A percentile compares a stretch with the other conserved stretches of the same genome.
phyloP scores from a whole-genome alignment of 1,284 basidiomycete species.

The Puccinia hordei region DNA sequence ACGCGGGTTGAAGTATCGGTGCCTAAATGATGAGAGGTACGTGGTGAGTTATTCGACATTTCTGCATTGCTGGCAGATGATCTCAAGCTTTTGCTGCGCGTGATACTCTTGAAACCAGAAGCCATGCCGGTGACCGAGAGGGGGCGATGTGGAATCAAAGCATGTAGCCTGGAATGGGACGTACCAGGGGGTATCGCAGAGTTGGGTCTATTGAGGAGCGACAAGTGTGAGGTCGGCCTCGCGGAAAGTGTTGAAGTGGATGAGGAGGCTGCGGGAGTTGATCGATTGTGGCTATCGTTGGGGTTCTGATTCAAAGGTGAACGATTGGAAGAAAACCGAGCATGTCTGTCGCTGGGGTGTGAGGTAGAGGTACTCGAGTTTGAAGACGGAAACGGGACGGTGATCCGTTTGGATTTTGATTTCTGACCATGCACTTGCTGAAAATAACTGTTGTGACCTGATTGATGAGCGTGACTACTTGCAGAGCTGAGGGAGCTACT shows the following conservation, averaged over 20 bases:
- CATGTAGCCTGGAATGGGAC: slow-evolving; percentile 7
- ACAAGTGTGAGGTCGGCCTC: slow-evolving; percentile 5
- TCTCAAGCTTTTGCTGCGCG: slow-evolving; percentile 28
- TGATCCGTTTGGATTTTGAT: slow-evolving; percentile 41
- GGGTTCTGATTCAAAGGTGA: not conserved
- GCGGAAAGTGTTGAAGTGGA: not conserved
- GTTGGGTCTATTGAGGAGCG: slow-evolving; percentile 28
- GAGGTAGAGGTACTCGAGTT: not conserved
- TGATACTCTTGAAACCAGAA: not conserved
- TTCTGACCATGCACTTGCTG: slow-evolving; percentile 13
- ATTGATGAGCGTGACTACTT: slow-evolving; percentile 29
- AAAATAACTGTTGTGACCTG: slow-evolving; percentile 10
- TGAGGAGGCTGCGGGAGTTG: slow-evolving; percentile 21
- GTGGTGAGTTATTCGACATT: not conserved
- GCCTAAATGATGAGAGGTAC: not conserved
- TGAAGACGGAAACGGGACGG: slow-evolving; percentile 45
- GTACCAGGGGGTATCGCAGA: slow-evolving; percentile 11
- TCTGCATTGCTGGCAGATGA: slow-evolving; percentile 22
- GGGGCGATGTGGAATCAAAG: slow-evolving; percentile 17
- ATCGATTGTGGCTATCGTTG: not conserved
- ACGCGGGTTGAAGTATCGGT: slow-evolving; percentile 12
- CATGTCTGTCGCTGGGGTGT: not conserved
- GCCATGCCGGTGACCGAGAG: slow-evolving; percentile 5
- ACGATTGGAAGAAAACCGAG: not conserved
- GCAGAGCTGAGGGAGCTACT: slow-evolving; percentile 40